Evolutionary conservation across 345 rosid genomes (phyloP), one percentile per base, ranked within the genome.

Genomic region (Psidium friedrichsthalianum): DNA sequence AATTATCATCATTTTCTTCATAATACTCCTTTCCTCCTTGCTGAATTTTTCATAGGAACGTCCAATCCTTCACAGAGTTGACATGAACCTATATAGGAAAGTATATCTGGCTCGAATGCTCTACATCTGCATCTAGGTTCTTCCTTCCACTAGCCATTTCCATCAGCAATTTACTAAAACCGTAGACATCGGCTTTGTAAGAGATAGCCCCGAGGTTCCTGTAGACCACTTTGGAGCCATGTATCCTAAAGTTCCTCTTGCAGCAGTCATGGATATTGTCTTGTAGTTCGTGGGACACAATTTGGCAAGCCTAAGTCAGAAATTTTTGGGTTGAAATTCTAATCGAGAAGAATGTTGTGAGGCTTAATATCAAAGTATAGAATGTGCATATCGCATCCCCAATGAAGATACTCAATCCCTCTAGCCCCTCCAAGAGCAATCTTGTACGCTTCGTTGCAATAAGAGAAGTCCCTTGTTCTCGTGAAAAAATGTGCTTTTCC

Each of bases 101-200:
- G 74, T 61, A 61, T 0, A 0, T 29, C 0, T 61, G 21, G 1
- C 5, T 14, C 0, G 74, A 61, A 29, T 0, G 0, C 21, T 61
- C 21, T 61, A 0, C 5, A 1, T 0, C 0, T 0, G 2, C 0
- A 4, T 29, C 74, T 1, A 0, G 0, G 29, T 29, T 61, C 1
- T 61, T 29, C 42, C 74, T 61, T 5, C 11, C 4, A 61, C 40
- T 61, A 0, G 74, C 74, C 74, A 61, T 61, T 61, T 61, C 74
- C 7, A 61, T 61, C 3, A 61, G 27, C 10, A 61, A 27, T 13
- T 61, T 61, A 0, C 36, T 21, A 0, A 61, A 61, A 61, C 74
- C 27, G 0, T 61, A 61, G 40, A 61, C 11, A 61, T 61, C 74
- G 0, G 74, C 74, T 61, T 61, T 61, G 40, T 61, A 6, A 5